phyloP scores from a whole-genome alignment of 2,329 filamentous ascomycete genomes.

The Neoarthrinium moseri region DNA sequence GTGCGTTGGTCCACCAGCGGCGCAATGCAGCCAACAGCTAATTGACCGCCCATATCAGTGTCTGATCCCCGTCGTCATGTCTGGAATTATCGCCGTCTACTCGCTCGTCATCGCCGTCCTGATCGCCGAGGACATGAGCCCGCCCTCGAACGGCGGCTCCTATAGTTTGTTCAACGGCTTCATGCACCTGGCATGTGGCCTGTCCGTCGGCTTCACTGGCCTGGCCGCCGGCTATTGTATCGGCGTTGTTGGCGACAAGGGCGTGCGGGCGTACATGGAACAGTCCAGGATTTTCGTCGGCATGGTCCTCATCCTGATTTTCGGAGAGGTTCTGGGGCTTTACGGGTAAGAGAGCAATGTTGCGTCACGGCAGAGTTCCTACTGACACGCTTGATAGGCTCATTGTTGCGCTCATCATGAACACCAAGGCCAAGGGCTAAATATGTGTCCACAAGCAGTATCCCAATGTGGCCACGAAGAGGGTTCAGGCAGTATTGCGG shows the following conservation, averaged over 20 bases:
- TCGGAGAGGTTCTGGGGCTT: slow-evolving; percentile 93
- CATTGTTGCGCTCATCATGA: slow-evolving; percentile 90
- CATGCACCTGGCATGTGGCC: slow-evolving; percentile 87
- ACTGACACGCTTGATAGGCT: slow-evolving; percentile 52
- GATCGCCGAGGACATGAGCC: slow-evolving; percentile 85
- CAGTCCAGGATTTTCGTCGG: slow-evolving; percentile 96
- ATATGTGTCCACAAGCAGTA: no score
- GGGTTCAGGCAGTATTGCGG: background rate
- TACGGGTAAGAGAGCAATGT: slow-evolving; percentile 73
- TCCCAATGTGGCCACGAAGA: background rate
- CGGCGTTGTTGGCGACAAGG: slow-evolving; percentile 90
- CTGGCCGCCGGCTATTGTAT: slow-evolving; percentile 95
- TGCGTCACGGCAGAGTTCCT: slow-evolving; percentile 1
- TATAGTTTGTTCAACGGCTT: slow-evolving; percentile 91
- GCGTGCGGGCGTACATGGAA: slow-evolving; percentile 92
- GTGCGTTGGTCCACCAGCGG: slow-evolving; percentile 36
- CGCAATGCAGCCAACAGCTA: slow-evolving; percentile 17
- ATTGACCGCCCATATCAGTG: slow-evolving; percentile 48
- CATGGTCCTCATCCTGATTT: slow-evolving; percentile 98
- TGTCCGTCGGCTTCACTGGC: slow-evolving; percentile 89
- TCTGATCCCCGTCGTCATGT: slow-evolving; percentile 91
- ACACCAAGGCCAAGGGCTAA: slow-evolving; percentile 75
- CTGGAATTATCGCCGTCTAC: slow-evolving; percentile 98
- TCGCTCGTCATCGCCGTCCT: slow-evolving; percentile 95
- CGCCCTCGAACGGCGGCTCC: slow-evolving; percentile 57